Conservation (phyloP, 2,329 filamentous ascomycete species). For the Trichoderma pleuroti region DNA sequence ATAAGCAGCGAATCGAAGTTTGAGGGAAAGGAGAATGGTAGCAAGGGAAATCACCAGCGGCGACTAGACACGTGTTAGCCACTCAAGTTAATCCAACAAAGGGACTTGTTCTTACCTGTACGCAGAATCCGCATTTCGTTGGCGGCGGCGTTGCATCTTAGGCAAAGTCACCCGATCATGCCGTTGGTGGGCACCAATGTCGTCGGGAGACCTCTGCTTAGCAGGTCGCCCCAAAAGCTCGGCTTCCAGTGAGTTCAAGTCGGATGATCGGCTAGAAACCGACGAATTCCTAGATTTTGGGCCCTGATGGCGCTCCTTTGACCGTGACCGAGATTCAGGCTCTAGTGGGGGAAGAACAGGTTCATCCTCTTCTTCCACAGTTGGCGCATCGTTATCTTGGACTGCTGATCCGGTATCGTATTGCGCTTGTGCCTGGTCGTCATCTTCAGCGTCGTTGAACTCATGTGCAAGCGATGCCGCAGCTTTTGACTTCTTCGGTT, state of each 20-base stretch:
- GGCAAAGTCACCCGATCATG: slow-evolving; percentile 21
- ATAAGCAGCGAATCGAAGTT: not conserved
- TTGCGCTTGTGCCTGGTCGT: not conserved
- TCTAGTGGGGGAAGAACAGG: not conserved
- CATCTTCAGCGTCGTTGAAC: not conserved
- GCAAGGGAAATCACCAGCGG: slow-evolving; percentile 31
- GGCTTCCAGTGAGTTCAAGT: slow-evolving; percentile 38
- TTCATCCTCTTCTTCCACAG: slow-evolving; percentile 1
- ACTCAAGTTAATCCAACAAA: not conserved
- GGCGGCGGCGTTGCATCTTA: slow-evolving; percentile 34
- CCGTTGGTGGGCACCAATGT: slow-evolving; percentile 23
- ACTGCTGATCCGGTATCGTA: slow-evolving; percentile 16
- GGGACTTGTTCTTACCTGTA: slow-evolving; percentile 32
- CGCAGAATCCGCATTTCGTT: slow-evolving; percentile 36
- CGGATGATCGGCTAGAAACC: slow-evolving; percentile 34
- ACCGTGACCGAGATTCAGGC: slow-evolving; percentile 8
- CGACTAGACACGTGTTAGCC: slow-evolving; percentile 27
- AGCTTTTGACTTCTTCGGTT: slow-evolving; percentile 11
- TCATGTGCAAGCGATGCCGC: not conserved
- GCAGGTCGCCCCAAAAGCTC: slow-evolving; percentile 36
- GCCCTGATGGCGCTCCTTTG: slow-evolving; percentile 21
- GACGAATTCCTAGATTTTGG: slow-evolving; percentile 31
- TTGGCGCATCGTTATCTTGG: not conserved
- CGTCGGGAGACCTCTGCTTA: slow-evolving; percentile 31
- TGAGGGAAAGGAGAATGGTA: not conserved